Evolutionary conservation across 768 basidiomycete species (phyloP).

Genomic region (Leccinum olivaceopallidum): DNA sequence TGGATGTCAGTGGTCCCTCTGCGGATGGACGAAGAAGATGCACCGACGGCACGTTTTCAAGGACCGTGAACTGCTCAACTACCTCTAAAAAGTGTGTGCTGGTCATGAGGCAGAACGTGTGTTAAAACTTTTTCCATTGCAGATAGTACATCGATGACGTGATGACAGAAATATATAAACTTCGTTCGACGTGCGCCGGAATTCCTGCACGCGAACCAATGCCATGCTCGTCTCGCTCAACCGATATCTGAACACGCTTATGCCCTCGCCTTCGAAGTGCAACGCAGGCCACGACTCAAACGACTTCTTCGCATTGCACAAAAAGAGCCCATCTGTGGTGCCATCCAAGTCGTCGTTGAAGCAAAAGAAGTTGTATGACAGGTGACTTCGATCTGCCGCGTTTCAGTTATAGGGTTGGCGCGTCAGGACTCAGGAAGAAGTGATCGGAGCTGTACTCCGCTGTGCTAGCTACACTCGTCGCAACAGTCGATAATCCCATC

Average conservation of each 20-base stretch:
- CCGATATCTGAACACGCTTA: no score
- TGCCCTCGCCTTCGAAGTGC: no score
- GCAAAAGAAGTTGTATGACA: no score
- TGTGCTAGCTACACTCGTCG: no score
- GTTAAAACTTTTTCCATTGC: constrained; percentile 4
- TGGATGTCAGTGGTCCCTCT: constrained; percentile 48
- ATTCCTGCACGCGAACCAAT: no score
- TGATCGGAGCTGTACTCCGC: constrained; percentile 45
- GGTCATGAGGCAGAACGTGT: constrained; percentile 52
- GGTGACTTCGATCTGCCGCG: constrained; percentile 69
- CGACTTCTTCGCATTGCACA: no score
- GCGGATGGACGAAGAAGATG: constrained; percentile 77
- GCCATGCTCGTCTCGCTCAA: no score
- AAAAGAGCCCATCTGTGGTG: no score
- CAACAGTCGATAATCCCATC: no score
- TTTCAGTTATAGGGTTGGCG: constrained; percentile 79
- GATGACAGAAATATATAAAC: constrained; percentile 37
- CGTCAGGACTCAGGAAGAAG: constrained; percentile 60
- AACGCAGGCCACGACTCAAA: no score
- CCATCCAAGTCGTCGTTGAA: no score
- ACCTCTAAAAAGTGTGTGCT: constrained; percentile 60
- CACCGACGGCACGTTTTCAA: constrained; percentile 86
- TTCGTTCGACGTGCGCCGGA: no score
- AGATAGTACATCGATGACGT: neutral
- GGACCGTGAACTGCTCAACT: constrained; percentile 72